Evolutionary conservation across 2,329 filamentous ascomycete species (phyloP).

Genomic region (Claviceps purpurea): DNA sequence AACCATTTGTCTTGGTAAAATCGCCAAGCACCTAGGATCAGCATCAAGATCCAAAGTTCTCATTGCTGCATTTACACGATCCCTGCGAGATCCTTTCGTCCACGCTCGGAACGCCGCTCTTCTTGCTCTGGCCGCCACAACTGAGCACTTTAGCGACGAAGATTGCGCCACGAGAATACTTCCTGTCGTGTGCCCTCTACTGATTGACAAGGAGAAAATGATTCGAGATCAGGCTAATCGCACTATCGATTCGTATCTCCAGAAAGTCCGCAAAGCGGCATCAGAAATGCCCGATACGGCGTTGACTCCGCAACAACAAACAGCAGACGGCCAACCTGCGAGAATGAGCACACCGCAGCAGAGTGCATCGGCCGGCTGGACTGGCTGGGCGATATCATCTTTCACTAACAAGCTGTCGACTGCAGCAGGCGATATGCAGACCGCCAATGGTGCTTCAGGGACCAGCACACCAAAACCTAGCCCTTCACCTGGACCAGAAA

Average conservation of each 20-base stretch:
- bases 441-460: constrained; percentile 29
- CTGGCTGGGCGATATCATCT: constrained; percentile 95
- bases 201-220: constrained; percentile 92
- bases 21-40: constrained; percentile 73
- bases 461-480: constrained; percentile 27
- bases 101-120: constrained; percentile 85
- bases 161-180: constrained; percentile 77
- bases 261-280: constrained; percentile 67
- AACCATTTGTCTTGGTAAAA: constrained; percentile 93
- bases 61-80: constrained; percentile 80
- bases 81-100: constrained; percentile 84
- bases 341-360: constrained; percentile 70
- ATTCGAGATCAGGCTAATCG: constrained; percentile 86
- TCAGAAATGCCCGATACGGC: constrained; percentile 67
- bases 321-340: constrained; percentile 41
- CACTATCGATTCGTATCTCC: constrained; percentile 74
- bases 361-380: constrained; percentile 49
- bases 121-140: constrained; percentile 72
- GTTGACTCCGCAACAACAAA: constrained; percentile 51
- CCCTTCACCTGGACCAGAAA: constrained; percentile 25
- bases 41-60: constrained; percentile 79
- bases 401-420: constrained; percentile 89
- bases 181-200: constrained; percentile 66
- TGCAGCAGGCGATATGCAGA: constrained; percentile 75
- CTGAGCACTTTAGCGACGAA: constrained; percentile 77